phyloP scores from a whole-genome alignment of 768 basidiomycete genomes.

The Panaeolus papilionaceus region DNA sequence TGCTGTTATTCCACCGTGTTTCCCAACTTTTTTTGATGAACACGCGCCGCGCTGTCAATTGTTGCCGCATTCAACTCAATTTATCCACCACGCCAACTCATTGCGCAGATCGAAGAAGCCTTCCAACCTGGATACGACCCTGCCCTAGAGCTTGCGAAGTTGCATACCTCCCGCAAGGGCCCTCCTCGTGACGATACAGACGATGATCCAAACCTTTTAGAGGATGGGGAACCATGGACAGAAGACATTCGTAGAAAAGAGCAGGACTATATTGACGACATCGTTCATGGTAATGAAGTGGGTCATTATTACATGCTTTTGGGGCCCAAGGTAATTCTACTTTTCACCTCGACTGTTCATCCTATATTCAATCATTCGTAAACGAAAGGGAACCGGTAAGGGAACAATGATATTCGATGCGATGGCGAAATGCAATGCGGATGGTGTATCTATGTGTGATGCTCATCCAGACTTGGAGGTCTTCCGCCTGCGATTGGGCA shows the following conservation, averaged over 20 bases:
- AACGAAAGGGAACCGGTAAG: slow-evolving; percentile 74
- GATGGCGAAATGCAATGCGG: slow-evolving; percentile 75
- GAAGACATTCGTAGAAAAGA: slow-evolving; percentile 74
- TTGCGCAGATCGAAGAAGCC: slow-evolving; percentile 71
- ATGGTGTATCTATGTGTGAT: slow-evolving; percentile 76
- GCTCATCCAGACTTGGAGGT: slow-evolving; percentile 90
- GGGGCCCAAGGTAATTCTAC: slow-evolving; percentile 68
- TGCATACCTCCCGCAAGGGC: slow-evolving; percentile 43
- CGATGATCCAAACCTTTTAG: slow-evolving; percentile 33
- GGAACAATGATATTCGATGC: slow-evolving; percentile 85
- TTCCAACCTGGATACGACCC: slow-evolving; percentile 86
- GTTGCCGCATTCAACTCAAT: slow-evolving; percentile 6
- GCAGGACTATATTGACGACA: slow-evolving; percentile 77
- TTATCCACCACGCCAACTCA: neutral
- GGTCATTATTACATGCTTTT: slow-evolving; percentile 81
- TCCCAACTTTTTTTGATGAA: neutral
- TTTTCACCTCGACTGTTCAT: slow-evolving; percentile 4
- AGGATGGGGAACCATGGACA: slow-evolving; percentile 52
- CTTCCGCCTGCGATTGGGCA: slow-evolving; percentile 84
- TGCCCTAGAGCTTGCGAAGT: slow-evolving; percentile 72
- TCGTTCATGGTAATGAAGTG: slow-evolving; percentile 74
- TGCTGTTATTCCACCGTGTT: neutral
- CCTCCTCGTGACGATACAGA: slow-evolving; percentile 22
- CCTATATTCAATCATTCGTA: slow-evolving; percentile 12
- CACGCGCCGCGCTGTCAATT: neutral